A percentile compares a stretch with the other conserved stretches of the same genome.
phyloP scores from a whole-genome alignment of 345 rosid species.

The Populus ilicifolia region DNA sequence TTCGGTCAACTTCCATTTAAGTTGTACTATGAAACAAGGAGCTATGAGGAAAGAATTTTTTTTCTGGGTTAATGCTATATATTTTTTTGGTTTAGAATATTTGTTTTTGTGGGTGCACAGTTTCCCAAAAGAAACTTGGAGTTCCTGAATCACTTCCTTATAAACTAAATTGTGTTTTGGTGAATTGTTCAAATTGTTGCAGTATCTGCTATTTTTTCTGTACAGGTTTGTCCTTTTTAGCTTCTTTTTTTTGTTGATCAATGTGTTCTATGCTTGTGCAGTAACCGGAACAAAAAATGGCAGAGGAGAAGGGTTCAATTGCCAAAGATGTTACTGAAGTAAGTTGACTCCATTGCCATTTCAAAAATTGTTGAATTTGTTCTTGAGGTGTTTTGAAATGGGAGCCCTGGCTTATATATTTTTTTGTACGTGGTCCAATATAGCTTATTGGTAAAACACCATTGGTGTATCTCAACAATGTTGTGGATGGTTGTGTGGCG shows the following conservation, averaged over 20 bases:
- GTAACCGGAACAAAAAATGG: constrained; percentile 16
- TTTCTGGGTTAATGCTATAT: background rate
- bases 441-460: constrained; percentile 85
- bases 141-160: background rate
- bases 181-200: background rate
- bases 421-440: constrained; percentile 1
- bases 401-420: constrained; percentile 2
- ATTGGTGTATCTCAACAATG: constrained; percentile 69
- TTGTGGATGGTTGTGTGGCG: constrained; percentile 69
- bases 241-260: background rate
- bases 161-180: background rate
- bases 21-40: too few relatives aligned
- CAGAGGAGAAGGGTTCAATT: constrained; percentile 35
- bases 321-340: constrained; percentile 68
- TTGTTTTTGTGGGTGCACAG: background rate
- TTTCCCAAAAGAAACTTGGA: background rate
- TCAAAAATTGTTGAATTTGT: background rate
- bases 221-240: background rate
- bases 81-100: background rate
- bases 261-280: constrained; percentile 8
- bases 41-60: background rate
- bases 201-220: background rate
- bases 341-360: constrained; percentile 12
- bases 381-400: background rate
- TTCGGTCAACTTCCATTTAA: too few relatives aligned